Conservation (phyloP, 495 filamentous ascomycete species). For the Penicillium canescens region DNA sequence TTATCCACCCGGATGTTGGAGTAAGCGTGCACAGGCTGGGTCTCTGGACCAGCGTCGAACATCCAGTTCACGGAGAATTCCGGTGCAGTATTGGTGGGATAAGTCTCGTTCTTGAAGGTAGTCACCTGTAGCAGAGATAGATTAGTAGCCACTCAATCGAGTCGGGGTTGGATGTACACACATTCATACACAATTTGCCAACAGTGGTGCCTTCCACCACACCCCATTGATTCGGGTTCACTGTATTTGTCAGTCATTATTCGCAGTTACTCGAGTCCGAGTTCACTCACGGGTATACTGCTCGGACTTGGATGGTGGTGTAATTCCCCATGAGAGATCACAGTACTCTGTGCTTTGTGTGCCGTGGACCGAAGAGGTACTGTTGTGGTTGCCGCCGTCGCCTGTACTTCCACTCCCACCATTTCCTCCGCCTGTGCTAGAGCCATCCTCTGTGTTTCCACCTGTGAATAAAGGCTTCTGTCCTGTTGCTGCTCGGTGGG, state of each 20-base stretch:
- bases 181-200: conserved; percentile 30
- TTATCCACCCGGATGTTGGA: conserved; percentile 35
- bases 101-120: conserved; percentile 35
- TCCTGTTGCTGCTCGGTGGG: conserved; percentile 30
- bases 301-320: conserved; percentile 21
- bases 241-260: conserved; percentile 13
- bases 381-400: conserved; percentile 2
- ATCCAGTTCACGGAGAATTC: conserved; percentile 40
- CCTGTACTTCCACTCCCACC: conserved; percentile 3
- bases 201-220: conserved; percentile 12
- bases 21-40: conserved; percentile 38
- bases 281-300: conserved; percentile 25
- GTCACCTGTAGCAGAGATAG: conserved; percentile 22
- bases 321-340: conserved; percentile 23
- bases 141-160: conserved; percentile 2
- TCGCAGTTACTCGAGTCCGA: background rate
- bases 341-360: conserved; percentile 21
- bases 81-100: conserved; percentile 34
- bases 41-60: conserved; percentile 21
- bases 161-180: conserved; percentile 11
- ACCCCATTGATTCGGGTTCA: conserved; percentile 39
- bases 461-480: conserved; percentile 27
- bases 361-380: conserved; percentile 11
- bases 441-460: background rate
- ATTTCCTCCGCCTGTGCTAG: background rate